Conservation (phyloP, 176 grass and related monocot genomes). For the Oryza meridionalis region DNA sequence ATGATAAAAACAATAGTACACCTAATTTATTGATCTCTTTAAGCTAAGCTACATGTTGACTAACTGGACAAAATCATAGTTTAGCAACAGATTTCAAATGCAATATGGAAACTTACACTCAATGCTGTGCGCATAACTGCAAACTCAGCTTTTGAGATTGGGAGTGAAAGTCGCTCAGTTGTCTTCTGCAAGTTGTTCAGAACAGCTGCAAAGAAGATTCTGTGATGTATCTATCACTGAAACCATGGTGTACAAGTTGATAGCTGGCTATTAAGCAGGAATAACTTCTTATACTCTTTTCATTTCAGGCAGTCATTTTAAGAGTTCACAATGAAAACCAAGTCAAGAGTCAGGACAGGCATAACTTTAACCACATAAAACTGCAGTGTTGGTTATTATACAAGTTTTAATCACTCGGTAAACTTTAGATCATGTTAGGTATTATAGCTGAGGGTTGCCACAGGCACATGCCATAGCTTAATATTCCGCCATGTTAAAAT, state of each 20-base stretch:
- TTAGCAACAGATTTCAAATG: conserved; percentile 17
- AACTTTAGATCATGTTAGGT: background rate
- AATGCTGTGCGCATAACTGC: conserved; percentile 75
- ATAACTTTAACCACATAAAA: background rate
- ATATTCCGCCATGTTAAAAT: conserved; percentile 5
- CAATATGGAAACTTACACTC: conserved; percentile 68
- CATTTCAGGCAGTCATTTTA: conserved; percentile 26
- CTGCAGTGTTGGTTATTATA: background rate
- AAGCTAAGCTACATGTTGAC: conserved; percentile 17
- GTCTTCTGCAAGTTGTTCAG: conserved; percentile 62
- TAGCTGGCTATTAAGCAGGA: background rate
- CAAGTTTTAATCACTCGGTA: background rate
- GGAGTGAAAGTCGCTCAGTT: conserved; percentile 71
- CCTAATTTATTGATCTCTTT: background rate
- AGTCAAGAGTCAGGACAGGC: conserved; percentile 5
- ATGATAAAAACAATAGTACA: background rate
- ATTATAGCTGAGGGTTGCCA: background rate
- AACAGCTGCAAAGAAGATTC: conserved; percentile 62
- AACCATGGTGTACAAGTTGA: background rate
- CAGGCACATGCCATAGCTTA: background rate
- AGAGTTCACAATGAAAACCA: conserved; percentile 4
- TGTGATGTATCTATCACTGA: conserved; percentile 13
- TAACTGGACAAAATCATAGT: background rate
- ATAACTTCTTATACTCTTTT: conserved; percentile 17
- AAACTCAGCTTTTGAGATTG: conserved; percentile 93